Evolutionary conservation across 2,329 filamentous ascomycete species (phyloP).

Genomic region (Trichoderma sp.): DNA sequence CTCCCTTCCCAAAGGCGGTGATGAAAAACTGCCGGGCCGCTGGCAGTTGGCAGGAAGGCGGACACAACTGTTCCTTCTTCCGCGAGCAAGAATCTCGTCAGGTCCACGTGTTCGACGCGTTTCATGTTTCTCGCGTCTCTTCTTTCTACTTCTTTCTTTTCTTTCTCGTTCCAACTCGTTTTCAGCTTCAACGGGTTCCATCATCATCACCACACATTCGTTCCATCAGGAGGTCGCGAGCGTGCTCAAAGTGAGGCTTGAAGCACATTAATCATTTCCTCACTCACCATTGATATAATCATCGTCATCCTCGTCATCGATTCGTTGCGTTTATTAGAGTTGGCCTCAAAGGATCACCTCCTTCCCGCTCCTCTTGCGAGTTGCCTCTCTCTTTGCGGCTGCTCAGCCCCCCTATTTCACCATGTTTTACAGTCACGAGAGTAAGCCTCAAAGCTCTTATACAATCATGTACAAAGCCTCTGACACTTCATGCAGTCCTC

Average conservation of each 20-base stretch:
- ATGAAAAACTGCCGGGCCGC: not conserved
- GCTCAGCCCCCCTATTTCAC: conserved; percentile 27
- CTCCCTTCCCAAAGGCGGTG: not conserved
- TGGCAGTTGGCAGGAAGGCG: not conserved
- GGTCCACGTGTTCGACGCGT: conserved; percentile 16
- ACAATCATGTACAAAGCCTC: not conserved
- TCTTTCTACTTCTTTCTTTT: not conserved
- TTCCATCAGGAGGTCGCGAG: not conserved
- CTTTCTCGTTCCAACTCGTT: too few relatives aligned
- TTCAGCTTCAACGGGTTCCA: not conserved
- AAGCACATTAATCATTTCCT: not conserved
- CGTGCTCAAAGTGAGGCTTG: not conserved
- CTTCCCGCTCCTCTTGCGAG: not conserved
- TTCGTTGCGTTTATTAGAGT: not conserved
- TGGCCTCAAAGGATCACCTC: not conserved
- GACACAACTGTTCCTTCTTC: conserved; percentile 14
- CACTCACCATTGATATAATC: not conserved
- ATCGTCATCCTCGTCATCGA: not conserved
- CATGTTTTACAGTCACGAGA: conserved; percentile 98
- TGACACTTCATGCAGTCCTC: conserved; percentile 60
- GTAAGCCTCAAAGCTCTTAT: conserved; percentile 52
- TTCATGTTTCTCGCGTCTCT: not conserved
- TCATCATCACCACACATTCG: not conserved
- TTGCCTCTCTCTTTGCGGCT: not conserved
- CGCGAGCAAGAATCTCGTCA: not conserved